Base-by-base conservation (phyloP, 2,329 filamentous ascomycete genomes). In the Beauveria pseudobassiana region DNA sequence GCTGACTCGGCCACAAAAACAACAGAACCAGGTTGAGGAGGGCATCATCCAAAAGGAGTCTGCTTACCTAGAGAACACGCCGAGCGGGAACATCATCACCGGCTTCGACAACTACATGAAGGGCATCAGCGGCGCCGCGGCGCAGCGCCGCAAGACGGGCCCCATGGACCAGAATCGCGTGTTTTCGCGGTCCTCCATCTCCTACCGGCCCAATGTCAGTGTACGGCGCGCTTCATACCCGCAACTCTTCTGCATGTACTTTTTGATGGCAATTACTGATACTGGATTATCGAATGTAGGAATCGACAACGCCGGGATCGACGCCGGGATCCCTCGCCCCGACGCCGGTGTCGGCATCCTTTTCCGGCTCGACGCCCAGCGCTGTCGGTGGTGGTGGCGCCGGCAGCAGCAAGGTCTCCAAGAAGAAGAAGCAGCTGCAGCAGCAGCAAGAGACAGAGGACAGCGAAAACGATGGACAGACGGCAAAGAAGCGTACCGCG, bases 51-150 rank as follows among this genome's bases (percentile, higher is more conserved):
- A 88, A 65, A 88, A 91, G 70, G 95, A 99, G 74, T 86, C 87
- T 62, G 83, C 87, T 20, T 99, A 99, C 74, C 86, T 99, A 57
- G 93, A 98, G 74, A 91, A 91, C 69, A 96, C 92, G 5, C 88
- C 87, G 16, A 86, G 82, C 68, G 95, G 95, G 50, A 99, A 99
- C 77, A 98, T 99, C 72, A 93, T 99, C 73, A 92, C 90, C 54
- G 95, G 95, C 24, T 99, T 99, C 74, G 95, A 99, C 74, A 96
- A 92, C 72, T 99, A 98, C 77, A 96, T 96, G 80, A 99, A 99
- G 75, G 93, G 91, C 60, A 83, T 82, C 20, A 82, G 84, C 9
- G 84, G 85, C n/a, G 79, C 81, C 1, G 82, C 82, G 4, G 81
- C 86, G 12, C 80, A 85, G 66, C 80, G 88, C 70, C 83, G 87